phyloP scores from a whole-genome alignment of 106 monocot genomes.

The Dendrobium officinale region DNA sequence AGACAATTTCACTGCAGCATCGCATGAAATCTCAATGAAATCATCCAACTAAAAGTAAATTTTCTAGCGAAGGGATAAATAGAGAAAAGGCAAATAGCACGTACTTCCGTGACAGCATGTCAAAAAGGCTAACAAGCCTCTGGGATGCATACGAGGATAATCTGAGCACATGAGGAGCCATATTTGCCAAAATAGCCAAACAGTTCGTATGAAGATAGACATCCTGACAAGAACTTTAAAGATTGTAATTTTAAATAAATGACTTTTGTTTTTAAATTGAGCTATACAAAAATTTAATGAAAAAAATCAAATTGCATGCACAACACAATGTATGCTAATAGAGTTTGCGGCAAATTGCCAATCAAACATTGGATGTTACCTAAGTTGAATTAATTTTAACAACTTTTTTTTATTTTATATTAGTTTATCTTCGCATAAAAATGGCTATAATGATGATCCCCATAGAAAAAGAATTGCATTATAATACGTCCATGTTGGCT shows the following conservation, averaged over 20 bases:
- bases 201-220: slow-evolving; percentile 96
- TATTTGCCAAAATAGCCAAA: slow-evolving; percentile 89
- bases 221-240: slow-evolving; percentile 40
- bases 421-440: no score
- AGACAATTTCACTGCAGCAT: neutral
- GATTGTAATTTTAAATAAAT: neutral
- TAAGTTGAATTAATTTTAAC: no score
- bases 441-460: no score
- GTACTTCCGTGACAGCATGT: slow-evolving; percentile 97
- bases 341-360: no score
- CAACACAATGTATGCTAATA: no score
- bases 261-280: neutral
- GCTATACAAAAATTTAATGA: neutral
- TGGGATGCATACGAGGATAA: slow-evolving; percentile 95
- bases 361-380: no score
- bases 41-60: neutral
- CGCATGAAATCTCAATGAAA: neutral
- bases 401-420: no score
- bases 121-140: slow-evolving; percentile 95
- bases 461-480: no score
- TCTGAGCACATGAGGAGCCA: slow-evolving; percentile 93
- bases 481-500: no score
- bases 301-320: neutral
- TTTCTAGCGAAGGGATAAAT: neutral
- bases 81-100: slow-evolving; percentile 6